Evolutionary conservation across 2,329 filamentous ascomycete species (phyloP).

Genomic region (Falciphora oryzae): DNA sequence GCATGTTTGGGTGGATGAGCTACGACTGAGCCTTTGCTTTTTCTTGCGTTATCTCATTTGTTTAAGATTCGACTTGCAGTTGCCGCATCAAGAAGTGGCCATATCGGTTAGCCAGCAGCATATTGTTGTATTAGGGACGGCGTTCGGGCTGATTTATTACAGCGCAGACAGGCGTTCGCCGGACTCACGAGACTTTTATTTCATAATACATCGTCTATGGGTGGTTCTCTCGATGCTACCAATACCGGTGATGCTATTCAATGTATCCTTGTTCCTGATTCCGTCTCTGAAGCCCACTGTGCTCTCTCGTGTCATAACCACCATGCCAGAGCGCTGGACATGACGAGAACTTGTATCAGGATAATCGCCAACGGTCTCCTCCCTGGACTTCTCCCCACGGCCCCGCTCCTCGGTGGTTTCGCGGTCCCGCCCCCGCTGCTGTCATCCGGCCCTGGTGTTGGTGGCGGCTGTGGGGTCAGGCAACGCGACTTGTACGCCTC

Average conservation of each 20-base stretch:
- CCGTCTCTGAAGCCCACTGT: too few species aligned
- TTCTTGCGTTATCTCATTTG: neutral
- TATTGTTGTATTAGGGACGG: neutral
- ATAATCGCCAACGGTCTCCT: neutral
- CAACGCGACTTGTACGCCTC: too few species aligned
- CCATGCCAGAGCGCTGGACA: neutral
- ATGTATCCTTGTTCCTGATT: too few species aligned
- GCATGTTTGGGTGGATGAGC: constrained; percentile 28
- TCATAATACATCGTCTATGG: neutral
- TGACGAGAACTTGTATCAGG: neutral
- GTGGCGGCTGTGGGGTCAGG: too few species aligned
- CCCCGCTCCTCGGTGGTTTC: neutral
- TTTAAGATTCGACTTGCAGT: neutral
- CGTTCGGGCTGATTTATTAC: neutral
- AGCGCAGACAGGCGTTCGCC: neutral
- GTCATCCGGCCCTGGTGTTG: neutral
- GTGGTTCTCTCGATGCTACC: too few species aligned
- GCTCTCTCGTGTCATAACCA: too few species aligned
- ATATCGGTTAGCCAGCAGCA: neutral
- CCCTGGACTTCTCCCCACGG: neutral
- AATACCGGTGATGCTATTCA: neutral
- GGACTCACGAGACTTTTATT: neutral
- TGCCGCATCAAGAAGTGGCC: neutral
- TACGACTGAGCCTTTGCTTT: constrained; percentile 5
- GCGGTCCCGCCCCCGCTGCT: neutral